These are phyloP conservation scores for Dactylellina sp. DNA, from an alignment of 2,329 filamentous ascomycete genomes.

Conservation along the genomic window DNA sequence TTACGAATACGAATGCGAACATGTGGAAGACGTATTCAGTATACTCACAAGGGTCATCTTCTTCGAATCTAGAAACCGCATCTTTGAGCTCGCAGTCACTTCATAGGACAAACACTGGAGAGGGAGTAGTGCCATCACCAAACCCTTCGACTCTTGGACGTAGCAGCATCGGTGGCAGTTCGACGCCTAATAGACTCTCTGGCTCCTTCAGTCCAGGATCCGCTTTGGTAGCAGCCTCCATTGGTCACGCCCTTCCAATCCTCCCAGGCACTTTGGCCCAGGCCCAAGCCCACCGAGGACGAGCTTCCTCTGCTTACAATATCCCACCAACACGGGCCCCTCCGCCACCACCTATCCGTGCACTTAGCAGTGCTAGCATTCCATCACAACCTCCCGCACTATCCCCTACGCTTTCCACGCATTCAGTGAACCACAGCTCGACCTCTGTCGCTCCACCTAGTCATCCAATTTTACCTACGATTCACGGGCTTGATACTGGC, in stretches of 20 bases:
- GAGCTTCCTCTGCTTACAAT: slow-evolving; percentile 44
- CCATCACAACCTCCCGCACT: slow-evolving; percentile 28
- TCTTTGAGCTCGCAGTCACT: slow-evolving; percentile 49
- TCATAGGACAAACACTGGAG: slow-evolving; percentile 43
- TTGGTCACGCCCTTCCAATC: slow-evolving; percentile 48
- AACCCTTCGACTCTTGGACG: slow-evolving; percentile 47
- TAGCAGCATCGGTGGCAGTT: slow-evolving; percentile 36
- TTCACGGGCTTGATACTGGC: slow-evolving; percentile 46
- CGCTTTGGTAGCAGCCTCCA: slow-evolving; percentile 41
- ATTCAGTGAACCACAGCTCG: slow-evolving; percentile 28
- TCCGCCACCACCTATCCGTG: slow-evolving; percentile 47
- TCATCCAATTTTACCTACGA: slow-evolving; percentile 23
- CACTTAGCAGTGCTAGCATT: slow-evolving; percentile 42
- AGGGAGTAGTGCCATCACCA: slow-evolving; percentile 29
- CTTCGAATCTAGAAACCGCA: slow-evolving; percentile 41
- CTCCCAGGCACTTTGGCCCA: slow-evolving; percentile 40
- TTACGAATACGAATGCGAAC: slow-evolving; percentile 51
- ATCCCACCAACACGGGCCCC: slow-evolving; percentile 47
- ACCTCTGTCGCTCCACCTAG: slow-evolving; percentile 10
- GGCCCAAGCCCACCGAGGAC: slow-evolving; percentile 38
- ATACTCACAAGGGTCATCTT: slow-evolving; percentile 63
- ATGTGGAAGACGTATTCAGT: slow-evolving; percentile 55
- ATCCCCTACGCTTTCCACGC: slow-evolving; percentile 45
- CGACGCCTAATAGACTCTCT: slow-evolving; percentile 46
- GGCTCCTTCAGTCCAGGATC: slow-evolving; percentile 50